Percentiles rank a stretch among this genome's conserved stretches.
These are phyloP conservation scores for button mushroom (Agaricus bisporus) DNA, from an alignment of 768 basidiomycete genomes.

Conservation along the genomic window DNA sequence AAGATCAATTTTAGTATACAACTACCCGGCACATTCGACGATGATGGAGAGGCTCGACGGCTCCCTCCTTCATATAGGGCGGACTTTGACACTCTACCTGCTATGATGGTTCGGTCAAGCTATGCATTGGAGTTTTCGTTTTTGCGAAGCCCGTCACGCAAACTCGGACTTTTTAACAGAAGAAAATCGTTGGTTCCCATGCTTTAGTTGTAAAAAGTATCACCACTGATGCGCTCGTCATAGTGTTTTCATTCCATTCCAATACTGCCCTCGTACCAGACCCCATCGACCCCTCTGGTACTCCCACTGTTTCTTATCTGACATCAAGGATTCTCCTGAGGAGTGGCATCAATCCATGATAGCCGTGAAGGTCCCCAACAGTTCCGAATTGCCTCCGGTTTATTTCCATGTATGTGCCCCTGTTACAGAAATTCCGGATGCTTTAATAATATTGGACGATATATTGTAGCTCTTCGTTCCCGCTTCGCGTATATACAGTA, in stretches of 20 bases:
- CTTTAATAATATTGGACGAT: neutral
- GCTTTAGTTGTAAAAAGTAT: neutral
- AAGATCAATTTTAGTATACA: slow-evolving; percentile 36
- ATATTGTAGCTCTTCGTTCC: slow-evolving; percentile 52
- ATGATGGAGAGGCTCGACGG: slow-evolving; percentile 23
- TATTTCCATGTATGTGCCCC: slow-evolving; percentile 43
- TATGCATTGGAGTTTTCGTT: slow-evolving; percentile 44
- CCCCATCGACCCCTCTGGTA: slow-evolving; percentile 48
- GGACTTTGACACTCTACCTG: slow-evolving; percentile 25
- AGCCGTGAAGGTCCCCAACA: slow-evolving; percentile 31
- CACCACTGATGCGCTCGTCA: slow-evolving; percentile 3
- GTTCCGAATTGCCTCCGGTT: slow-evolving; percentile 30
- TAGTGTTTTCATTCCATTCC: slow-evolving; percentile 45
- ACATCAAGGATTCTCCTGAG: slow-evolving; percentile 56
- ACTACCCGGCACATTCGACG: slow-evolving; percentile 41
- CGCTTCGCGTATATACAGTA: slow-evolving; percentile 43
- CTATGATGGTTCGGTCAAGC: slow-evolving; percentile 30
- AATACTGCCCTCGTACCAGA: slow-evolving; percentile 49
- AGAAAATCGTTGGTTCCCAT: slow-evolving; percentile 35
- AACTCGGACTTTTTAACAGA: slow-evolving; percentile 38
- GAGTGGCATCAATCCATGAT: slow-evolving; percentile 55
- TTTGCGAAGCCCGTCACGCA: slow-evolving; percentile 29
- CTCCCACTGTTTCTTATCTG: slow-evolving; percentile 44
- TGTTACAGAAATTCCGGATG: neutral
- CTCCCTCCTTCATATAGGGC: slow-evolving; percentile 46